Conservation (phyloP, 202 grass and related monocot species). For the Eragrostis tef region DNA sequence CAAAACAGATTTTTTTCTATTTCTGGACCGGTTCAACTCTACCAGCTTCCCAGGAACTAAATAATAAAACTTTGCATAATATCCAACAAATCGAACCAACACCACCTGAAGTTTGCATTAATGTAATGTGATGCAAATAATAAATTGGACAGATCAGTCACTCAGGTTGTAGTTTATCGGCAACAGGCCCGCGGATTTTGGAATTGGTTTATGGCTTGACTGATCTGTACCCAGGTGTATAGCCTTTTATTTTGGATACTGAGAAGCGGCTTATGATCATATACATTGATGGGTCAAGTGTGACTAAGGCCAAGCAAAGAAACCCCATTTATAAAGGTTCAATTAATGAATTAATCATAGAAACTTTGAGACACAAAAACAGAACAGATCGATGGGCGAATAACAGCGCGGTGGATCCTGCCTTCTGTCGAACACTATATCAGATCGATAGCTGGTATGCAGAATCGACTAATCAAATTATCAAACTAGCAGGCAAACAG, state of each 20-base stretch:
- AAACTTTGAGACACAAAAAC: too few species aligned
- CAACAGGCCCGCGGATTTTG: background rate
- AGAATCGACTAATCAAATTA: background rate
- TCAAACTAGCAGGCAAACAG: background rate
- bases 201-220: background rate
- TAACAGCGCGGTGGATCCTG: background rate
- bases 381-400: slow-evolving; percentile 8
- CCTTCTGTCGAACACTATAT: background rate
- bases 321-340: too few species aligned
- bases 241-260: background rate
- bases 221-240: slow-evolving; percentile 21
- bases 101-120: slow-evolving; percentile 13
- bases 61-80: slow-evolving; percentile 2
- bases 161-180: slow-evolving; percentile 2
- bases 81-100: slow-evolving; percentile 2
- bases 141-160: too few species aligned
- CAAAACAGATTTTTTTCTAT: background rate
- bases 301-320: slow-evolving; percentile 22
- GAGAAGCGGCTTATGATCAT: background rate
- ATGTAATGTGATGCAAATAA: slow-evolving; percentile 6
- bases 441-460: background rate
- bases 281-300: too few species aligned
- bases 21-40: background rate
- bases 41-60: background rate
- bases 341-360: too few species aligned